Evolutionary conservation across 805 yeast species (phyloP).

Genomic region (Wickerhamomyces hampshirensis): DNA sequence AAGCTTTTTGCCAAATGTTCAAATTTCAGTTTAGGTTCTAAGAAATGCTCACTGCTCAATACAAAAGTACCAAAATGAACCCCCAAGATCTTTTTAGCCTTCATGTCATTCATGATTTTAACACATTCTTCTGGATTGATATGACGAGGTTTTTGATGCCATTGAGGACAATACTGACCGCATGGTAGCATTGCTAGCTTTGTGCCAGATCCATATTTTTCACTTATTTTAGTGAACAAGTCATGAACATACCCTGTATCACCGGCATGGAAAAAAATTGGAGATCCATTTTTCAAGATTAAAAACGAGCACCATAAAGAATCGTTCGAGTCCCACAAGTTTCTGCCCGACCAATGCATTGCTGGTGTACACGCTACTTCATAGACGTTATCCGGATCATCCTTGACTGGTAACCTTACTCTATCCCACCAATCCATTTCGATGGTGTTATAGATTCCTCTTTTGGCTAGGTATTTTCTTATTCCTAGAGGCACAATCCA

Average conservation of each 20-base stretch:
- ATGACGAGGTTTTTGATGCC: slow-evolving; percentile 92
- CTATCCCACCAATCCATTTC: slow-evolving; percentile 96
- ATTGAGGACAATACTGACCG: slow-evolving; percentile 91
- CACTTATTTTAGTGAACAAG: slow-evolving; percentile 61
- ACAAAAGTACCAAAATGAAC: slow-evolving; percentile 97
- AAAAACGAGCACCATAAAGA: slow-evolving; percentile 89
- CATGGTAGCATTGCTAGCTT: slow-evolving; percentile 77
- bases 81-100: slow-evolving; percentile 65
- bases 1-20: slow-evolving; percentile 42
- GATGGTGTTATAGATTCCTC: slow-evolving; percentile 55
- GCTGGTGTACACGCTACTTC: slow-evolving; percentile 89
- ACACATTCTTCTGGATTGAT: slow-evolving; percentile 77
- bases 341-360: slow-evolving; percentile 95
- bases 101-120: slow-evolving; percentile 57
- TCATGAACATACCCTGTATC: slow-evolving; percentile 88
- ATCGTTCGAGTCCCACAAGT: slow-evolving; percentile 70
- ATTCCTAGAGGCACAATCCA: slow-evolving; percentile 93
- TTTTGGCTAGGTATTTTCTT: slow-evolving; percentile 47
- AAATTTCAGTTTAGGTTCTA: slow-evolving; percentile 72
- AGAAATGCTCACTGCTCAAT: slow-evolving; percentile 78
- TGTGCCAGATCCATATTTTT: slow-evolving; percentile 54
- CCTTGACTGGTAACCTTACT: slow-evolving; percentile 32
- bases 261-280: slow-evolving; percentile 86
- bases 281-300: slow-evolving; percentile 58
- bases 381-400: slow-evolving; percentile 43